Conservation (phyloP, 2,329 filamentous ascomycete genomes). For the Hypoxylon sp. region DNA sequence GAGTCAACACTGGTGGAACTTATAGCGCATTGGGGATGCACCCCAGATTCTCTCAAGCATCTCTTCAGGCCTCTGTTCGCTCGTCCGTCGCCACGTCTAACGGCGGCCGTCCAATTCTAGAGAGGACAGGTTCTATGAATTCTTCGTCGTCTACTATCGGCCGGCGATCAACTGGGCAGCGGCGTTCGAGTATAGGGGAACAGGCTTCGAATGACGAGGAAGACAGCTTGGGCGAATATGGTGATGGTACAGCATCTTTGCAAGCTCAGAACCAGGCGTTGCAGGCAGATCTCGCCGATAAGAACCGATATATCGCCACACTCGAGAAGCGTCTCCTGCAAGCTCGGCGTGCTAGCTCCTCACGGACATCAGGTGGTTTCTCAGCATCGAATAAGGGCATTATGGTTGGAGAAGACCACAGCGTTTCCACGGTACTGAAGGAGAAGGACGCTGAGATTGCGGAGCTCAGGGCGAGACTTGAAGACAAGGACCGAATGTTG, state of each 20-base stretch:
- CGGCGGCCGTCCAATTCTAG: conserved; percentile 64
- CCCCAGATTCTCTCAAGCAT: conserved; percentile 72
- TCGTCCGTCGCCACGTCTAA: conserved; percentile 78
- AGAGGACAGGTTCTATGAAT: conserved; percentile 75
- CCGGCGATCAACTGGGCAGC: conserved; percentile 63
- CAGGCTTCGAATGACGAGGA: conserved; percentile 69
- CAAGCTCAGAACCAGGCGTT: conserved; percentile 90
- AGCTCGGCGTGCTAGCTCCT: conserved; percentile 89
- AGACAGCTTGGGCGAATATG: conserved; percentile 83
- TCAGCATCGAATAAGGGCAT: conserved; percentile 71
- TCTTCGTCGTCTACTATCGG: conserved; percentile 73
- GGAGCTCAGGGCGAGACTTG: conserved; percentile 87
- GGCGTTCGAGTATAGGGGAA: conserved; percentile 59
- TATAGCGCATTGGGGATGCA: conserved; percentile 77
- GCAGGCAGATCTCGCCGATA: conserved; percentile 94
- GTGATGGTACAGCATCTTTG: conserved; percentile 85
- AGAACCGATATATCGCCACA: conserved; percentile 95
- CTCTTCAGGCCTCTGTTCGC: conserved; percentile 60
- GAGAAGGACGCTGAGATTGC: conserved; percentile 95
- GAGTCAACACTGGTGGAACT: conserved; percentile 85
- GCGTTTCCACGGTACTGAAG: conserved; percentile 77
- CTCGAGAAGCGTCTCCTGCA: conserved; percentile 93
- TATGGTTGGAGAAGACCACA: conserved; percentile 83
- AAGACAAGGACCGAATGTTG: conserved; percentile 96
- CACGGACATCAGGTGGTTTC: conserved; percentile 83